Evolutionary conservation across 345 rosid species (phyloP).

Genomic region (Leavenworthia alabamica): DNA sequence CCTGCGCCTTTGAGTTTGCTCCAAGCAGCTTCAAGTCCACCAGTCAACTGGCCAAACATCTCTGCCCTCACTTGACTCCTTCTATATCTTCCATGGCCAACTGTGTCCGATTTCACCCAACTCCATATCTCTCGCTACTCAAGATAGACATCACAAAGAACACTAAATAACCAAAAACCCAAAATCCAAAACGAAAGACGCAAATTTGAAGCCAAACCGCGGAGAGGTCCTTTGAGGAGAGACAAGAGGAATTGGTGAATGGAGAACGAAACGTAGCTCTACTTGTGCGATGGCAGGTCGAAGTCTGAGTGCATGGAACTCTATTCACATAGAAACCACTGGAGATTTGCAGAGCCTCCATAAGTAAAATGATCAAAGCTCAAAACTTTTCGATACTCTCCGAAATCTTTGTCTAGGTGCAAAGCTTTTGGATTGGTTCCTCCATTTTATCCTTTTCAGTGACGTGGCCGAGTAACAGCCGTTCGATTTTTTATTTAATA

Average conservation of each 20-base stretch:
- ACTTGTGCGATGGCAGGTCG: neutral
- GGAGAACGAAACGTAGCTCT: slow-evolving; percentile 34
- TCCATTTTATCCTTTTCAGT: slow-evolving; percentile 5
- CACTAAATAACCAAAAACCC: neutral
- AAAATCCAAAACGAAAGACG: neutral
- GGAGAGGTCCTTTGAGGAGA: slow-evolving; percentile 48
- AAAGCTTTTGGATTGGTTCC: slow-evolving; percentile 4
- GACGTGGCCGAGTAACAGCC: slow-evolving; percentile 19
- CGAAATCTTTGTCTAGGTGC: neutral
- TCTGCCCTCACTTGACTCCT: slow-evolving; percentile 62
- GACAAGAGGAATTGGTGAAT: slow-evolving; percentile 39
- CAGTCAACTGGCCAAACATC: slow-evolving; percentile 90
- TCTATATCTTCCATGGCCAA: slow-evolving; percentile 35
- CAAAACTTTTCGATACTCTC: neutral
- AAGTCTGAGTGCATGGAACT: neutral
- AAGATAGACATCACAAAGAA: slow-evolving; percentile 6
- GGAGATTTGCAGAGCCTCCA: slow-evolving; percentile 28
- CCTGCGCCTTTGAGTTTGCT: slow-evolving; percentile 96
- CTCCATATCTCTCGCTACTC: slow-evolving; percentile 58
- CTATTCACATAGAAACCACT: slow-evolving; percentile 8
- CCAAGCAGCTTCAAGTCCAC: slow-evolving; percentile 98
- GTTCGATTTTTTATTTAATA: neutral
- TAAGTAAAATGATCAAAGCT: slow-evolving; percentile 20
- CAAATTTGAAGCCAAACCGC: slow-evolving; percentile 31
- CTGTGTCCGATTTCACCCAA: slow-evolving; percentile 51